Evolutionary conservation across 345 rosid species (phyloP).

Genomic region (Acer yangbiense): DNA sequence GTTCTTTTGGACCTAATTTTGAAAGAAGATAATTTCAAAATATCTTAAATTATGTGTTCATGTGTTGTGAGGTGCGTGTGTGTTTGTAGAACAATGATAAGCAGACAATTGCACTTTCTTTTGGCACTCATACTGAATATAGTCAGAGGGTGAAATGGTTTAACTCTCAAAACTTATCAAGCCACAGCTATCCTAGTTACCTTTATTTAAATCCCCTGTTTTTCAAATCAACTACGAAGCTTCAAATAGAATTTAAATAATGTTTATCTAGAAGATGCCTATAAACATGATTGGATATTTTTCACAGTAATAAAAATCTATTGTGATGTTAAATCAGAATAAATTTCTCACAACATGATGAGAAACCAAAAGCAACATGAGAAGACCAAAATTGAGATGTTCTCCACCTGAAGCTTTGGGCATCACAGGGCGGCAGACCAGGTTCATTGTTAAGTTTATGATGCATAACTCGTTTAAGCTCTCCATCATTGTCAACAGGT

Average conservation of each 20-base stretch:
- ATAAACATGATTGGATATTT: background rate
- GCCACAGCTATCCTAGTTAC: background rate
- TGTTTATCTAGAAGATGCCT: background rate
- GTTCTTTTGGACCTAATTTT: background rate
- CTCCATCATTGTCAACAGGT: constrained; percentile 47
- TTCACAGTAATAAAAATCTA: background rate
- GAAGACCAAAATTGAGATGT: background rate
- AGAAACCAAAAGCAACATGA: background rate
- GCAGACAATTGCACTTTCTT: constrained; percentile 5
- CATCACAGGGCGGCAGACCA: constrained; percentile 39
- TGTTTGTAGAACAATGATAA: background rate
- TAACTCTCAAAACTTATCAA: background rate
- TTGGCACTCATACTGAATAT: background rate
- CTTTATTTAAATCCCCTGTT: background rate
- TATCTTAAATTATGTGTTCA: background rate
- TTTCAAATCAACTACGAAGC: constrained; percentile 6
- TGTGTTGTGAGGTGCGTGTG: background rate
- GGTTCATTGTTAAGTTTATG: constrained; percentile 43
- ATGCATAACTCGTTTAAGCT: constrained; percentile 38
- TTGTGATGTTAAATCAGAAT: background rate
- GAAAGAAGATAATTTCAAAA: background rate
- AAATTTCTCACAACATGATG: background rate
- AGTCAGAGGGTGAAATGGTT: background rate
- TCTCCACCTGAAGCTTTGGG: constrained; percentile 47
- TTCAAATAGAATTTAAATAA: background rate